phyloP scores from a whole-genome alignment of 2,329 filamentous ascomycete species.

The Cercospora sp. region DNA sequence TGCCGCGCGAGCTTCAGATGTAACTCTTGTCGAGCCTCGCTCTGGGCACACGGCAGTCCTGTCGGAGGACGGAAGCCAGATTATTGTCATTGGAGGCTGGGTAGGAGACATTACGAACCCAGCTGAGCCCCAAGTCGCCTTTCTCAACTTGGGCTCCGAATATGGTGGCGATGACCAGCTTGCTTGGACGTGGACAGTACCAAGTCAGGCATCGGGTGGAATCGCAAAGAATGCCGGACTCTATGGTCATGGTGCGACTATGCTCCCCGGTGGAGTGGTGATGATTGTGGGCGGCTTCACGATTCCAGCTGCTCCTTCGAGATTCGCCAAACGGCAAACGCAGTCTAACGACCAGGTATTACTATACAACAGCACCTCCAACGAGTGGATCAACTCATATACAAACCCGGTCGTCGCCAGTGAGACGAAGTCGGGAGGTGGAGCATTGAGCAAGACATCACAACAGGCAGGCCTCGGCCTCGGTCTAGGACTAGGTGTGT shows the following conservation, averaged over 20 bases:
- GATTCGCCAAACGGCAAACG: slow-evolving; percentile 40
- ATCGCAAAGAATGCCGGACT: slow-evolving; percentile 51
- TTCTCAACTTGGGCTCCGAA: slow-evolving; percentile 72
- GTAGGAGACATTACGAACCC: slow-evolving; percentile 76
- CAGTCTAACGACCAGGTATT: slow-evolving; percentile 46
- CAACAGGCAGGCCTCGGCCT: slow-evolving; percentile 51
- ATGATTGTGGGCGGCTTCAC: slow-evolving; percentile 61
- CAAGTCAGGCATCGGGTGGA: slow-evolving; percentile 50
- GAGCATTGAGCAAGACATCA: slow-evolving; percentile 45
- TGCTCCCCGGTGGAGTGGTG: slow-evolving; percentile 63
- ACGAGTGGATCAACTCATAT: slow-evolving; percentile 60
- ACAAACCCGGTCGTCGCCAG: slow-evolving; percentile 40
- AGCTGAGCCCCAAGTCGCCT: slow-evolving; percentile 76
- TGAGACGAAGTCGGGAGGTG: slow-evolving; percentile 21
- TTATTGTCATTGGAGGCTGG: slow-evolving; percentile 88
- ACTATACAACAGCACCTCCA: slow-evolving; percentile 64
- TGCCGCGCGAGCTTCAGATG: slow-evolving; percentile 45
- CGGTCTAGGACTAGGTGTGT: slow-evolving; percentile 48
- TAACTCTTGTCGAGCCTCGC: slow-evolving; percentile 66
- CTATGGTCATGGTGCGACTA: slow-evolving; percentile 62
- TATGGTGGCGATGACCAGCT: slow-evolving; percentile 58
- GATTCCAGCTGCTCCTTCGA: slow-evolving; percentile 46
- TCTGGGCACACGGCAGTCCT: slow-evolving; percentile 88
- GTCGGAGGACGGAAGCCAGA: slow-evolving; percentile 72
- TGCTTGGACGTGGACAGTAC: slow-evolving; percentile 71